Percentiles rank a stretch among this genome's conserved stretches.
phyloP scores from a whole-genome alignment of 83 land plant species.

The Thuja plicata region DNA sequence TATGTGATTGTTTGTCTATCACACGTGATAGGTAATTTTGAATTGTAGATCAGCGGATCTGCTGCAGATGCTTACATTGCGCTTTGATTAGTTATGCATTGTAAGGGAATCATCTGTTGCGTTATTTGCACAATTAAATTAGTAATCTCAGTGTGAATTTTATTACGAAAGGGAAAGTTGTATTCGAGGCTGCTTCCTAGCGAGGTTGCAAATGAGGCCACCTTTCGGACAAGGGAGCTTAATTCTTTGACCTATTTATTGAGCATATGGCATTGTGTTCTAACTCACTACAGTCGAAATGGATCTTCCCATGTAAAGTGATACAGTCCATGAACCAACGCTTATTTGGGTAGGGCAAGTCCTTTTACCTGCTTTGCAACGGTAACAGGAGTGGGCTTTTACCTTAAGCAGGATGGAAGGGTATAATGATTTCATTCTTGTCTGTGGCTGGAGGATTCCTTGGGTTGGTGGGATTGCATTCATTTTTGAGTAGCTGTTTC shows the following conservation, averaged over 20 bases:
- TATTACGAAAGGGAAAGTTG: neutral
- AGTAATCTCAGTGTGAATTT: neutral
- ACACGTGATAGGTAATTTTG: neutral
- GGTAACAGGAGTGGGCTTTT: too few relatives aligned
- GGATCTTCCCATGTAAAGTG: neutral
- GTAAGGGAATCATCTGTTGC: neutral
- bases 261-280: neutral
- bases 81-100: neutral
- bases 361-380: too few relatives aligned
- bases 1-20: neutral
- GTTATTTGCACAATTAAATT: neutral
- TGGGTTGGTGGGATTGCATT: too few relatives aligned
- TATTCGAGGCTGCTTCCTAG: neutral
- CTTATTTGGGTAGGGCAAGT: too few relatives aligned
- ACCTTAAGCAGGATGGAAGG: too few relatives aligned
- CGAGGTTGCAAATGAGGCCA: neutral
- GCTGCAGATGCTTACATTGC: neutral
- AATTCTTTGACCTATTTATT: neutral
- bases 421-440: too few relatives aligned
- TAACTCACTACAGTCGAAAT: neutral
- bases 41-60: neutral
- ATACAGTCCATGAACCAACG: neutral
- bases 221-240: neutral
- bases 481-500: too few relatives aligned
- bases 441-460: too few relatives aligned